phyloP scores from a whole-genome alignment of 345 rosid genomes.

The Mercurialis annua region DNA sequence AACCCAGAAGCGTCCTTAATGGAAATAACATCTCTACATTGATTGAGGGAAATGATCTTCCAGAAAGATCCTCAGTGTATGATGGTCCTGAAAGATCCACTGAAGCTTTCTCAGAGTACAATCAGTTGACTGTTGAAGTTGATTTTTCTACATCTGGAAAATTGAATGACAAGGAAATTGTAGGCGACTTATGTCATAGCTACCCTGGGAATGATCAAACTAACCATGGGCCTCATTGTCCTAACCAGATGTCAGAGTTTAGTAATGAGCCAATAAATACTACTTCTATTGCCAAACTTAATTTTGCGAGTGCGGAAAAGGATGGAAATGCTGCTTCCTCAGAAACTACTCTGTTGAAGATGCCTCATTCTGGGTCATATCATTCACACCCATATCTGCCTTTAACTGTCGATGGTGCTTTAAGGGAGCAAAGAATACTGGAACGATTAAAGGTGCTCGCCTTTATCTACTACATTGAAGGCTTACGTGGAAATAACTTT shows the following conservation, averaged over 20 bases:
- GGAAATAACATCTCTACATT: slow-evolving; percentile 26
- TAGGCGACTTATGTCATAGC: slow-evolving; percentile 35
- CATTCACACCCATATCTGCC: slow-evolving; percentile 34
- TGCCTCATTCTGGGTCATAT: slow-evolving; percentile 35
- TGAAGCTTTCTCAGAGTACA: slow-evolving; percentile 33
- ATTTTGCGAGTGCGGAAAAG: slow-evolving; percentile 19
- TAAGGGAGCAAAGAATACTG: slow-evolving; percentile 81
- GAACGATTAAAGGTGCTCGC: slow-evolving; percentile 60
- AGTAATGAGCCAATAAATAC: slow-evolving; percentile 31
- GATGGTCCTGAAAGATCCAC: slow-evolving; percentile 32
- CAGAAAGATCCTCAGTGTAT: slow-evolving; percentile 32
- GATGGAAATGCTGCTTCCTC: slow-evolving; percentile 37
- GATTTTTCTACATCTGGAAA: slow-evolving; percentile 37
- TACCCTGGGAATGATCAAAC: slow-evolving; percentile 31
- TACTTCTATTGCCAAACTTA: slow-evolving; percentile 33
- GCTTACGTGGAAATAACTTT: slow-evolving; percentile 8
- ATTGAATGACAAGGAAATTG: slow-evolving; percentile 31
- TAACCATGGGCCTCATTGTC: slow-evolving; percentile 25
- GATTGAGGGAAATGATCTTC: slow-evolving; percentile 32
- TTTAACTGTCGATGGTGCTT: slow-evolving; percentile 58
- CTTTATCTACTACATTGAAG: slow-evolving; percentile 12
- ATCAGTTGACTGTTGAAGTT: slow-evolving; percentile 37
- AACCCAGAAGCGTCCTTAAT: slow-evolving; percentile 26
- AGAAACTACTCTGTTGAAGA: slow-evolving; percentile 32
- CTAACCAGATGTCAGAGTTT: slow-evolving; percentile 36